A percentile compares a stretch with the other conserved stretches of the same genome.
These are phyloP conservation scores for Citrus unshiu DNA, from an alignment of 345 rosid species.

Conservation along the genomic window DNA sequence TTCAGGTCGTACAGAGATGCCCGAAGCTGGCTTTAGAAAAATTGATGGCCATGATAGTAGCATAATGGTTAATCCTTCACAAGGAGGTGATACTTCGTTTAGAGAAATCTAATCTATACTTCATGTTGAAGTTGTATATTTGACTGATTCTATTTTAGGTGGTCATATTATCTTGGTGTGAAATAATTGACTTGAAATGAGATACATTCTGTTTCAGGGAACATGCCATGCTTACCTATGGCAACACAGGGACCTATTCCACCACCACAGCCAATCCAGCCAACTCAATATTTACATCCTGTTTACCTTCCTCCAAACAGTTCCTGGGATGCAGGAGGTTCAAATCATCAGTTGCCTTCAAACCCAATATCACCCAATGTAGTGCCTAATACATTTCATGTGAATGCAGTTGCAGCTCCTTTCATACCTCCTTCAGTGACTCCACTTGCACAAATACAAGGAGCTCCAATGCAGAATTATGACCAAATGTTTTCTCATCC, in stretches of 20 bases:
- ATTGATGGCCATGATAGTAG: conserved; percentile 20
- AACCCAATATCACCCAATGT: conserved; percentile 53
- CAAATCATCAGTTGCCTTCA: conserved; percentile 48
- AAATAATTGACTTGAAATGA: conserved; percentile 35
- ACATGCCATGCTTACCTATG: conserved; percentile 46
- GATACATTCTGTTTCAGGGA: conserved; percentile 48
- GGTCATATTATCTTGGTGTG: conserved; percentile 25
- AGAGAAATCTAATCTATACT: neutral
- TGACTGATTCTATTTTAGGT: conserved; percentile 28
- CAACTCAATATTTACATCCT: conserved; percentile 69
- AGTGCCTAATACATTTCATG: conserved; percentile 45
- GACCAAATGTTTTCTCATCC: conserved; percentile 60
- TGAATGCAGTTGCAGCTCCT: conserved; percentile 57
- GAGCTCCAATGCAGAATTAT: conserved; percentile 55
- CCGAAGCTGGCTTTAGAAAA: conserved; percentile 33
- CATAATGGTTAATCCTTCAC: conserved; percentile 30
- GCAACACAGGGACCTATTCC: conserved; percentile 56
- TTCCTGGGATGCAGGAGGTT: conserved; percentile 77
- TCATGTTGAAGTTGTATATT: conserved; percentile 12
- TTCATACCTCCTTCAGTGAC: conserved; percentile 69
- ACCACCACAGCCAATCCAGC: conserved; percentile 66
- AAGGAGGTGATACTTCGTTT: conserved; percentile 44
- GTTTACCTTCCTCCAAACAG: conserved; percentile 55
- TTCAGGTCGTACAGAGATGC: conserved; percentile 36
- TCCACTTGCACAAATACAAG: conserved; percentile 71